Percentiles rank a stretch among this genome's conserved stretches.
Conservation (phyloP, 768 basidiomycete genomes). For the Mycena filopes region DNA sequence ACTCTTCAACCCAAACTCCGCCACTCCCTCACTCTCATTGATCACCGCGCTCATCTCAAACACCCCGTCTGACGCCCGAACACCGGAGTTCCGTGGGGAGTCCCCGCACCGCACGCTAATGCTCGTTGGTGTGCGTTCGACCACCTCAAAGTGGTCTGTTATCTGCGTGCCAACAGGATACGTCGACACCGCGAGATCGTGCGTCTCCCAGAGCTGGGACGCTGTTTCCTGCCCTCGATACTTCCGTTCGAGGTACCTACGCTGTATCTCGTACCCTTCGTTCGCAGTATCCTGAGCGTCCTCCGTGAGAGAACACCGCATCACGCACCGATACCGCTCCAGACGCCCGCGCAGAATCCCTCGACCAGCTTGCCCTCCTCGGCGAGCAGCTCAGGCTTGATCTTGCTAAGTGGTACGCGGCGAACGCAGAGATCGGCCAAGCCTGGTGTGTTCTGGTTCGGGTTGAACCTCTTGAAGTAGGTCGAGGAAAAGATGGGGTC, state of each 20-base stretch:
- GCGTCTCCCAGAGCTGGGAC: constrained; percentile 31
- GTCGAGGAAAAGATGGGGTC: constrained; percentile 24
- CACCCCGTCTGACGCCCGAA: constrained; percentile 30
- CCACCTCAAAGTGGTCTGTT: constrained; percentile 36
- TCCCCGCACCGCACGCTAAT: constrained; percentile 32
- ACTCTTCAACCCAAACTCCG: constrained; percentile 32
- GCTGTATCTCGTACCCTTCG: constrained; percentile 32
- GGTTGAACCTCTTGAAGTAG: constrained; percentile 30
- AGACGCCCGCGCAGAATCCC: constrained; percentile 29
- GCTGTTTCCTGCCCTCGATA: constrained; percentile 28
- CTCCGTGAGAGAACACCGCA: background rate
- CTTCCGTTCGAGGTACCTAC: constrained; percentile 29
- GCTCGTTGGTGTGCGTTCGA: constrained; percentile 28
- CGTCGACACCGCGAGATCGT: constrained; percentile 22
- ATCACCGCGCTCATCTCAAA: constrained; percentile 34
- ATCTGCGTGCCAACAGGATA: constrained; percentile 31
- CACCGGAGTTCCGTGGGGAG: constrained; percentile 26
- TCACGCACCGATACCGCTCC: constrained; percentile 31
- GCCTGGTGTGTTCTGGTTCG: constrained; percentile 24
- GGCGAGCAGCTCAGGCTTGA: constrained; percentile 29
- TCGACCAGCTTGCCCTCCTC: constrained; percentile 31
- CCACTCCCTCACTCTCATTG: constrained; percentile 30
- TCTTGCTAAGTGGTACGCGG: constrained; percentile 28
- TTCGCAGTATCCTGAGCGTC: background rate
- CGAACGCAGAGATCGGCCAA: constrained; percentile 29